A percentile compares a stretch with the other conserved stretches of the same genome.
Conservation (phyloP, 2,329 filamentous ascomycete genomes). For the Leptographium galeiforme region DNA sequence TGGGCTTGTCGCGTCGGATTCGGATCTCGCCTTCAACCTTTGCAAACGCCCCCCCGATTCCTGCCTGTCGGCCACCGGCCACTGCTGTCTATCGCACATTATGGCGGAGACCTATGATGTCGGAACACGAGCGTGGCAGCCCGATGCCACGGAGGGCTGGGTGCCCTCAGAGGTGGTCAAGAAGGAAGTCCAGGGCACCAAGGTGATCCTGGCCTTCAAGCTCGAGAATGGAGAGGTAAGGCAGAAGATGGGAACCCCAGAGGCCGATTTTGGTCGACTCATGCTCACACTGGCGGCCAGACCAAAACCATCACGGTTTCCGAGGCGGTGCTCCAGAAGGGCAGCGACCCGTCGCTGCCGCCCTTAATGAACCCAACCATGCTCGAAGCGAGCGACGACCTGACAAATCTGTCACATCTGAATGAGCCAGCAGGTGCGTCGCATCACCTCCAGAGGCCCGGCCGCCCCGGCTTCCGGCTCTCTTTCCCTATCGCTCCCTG, state of each 20-base stretch:
- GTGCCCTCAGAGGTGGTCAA: constrained; percentile 86
- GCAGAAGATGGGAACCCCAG: not conserved
- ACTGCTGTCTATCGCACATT: constrained; percentile 16
- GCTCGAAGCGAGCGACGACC: constrained; percentile 94
- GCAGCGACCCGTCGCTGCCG: constrained; percentile 65
- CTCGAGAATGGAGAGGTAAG: constrained; percentile 85
- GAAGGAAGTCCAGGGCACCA: constrained; percentile 72
- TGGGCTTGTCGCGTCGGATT: not conserved
- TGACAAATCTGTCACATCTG: constrained; percentile 93
- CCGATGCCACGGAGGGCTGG: constrained; percentile 92
- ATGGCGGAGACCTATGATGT: constrained; percentile 96
- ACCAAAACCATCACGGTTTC: constrained; percentile 69
- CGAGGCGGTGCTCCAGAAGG: constrained; percentile 59
- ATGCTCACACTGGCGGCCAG: constrained; percentile 27
- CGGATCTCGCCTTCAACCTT: not conserved
- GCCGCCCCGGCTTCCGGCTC: constrained; percentile 3
- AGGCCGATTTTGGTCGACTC: constrained; percentile 3
- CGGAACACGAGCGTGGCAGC: constrained; percentile 96
- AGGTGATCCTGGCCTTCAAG: constrained; percentile 75
- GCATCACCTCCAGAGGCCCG: not conserved
- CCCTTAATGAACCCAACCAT: constrained; percentile 96
- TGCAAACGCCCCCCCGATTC: not conserved
- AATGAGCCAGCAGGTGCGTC: constrained; percentile 88
- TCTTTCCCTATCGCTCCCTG: not conserved
- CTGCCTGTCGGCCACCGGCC: constrained; percentile 9